These are phyloP conservation scores for Apophysomyces elegans DNA, from an alignment of 371 early-diverging fungal species.

Conservation along the genomic window DNA sequence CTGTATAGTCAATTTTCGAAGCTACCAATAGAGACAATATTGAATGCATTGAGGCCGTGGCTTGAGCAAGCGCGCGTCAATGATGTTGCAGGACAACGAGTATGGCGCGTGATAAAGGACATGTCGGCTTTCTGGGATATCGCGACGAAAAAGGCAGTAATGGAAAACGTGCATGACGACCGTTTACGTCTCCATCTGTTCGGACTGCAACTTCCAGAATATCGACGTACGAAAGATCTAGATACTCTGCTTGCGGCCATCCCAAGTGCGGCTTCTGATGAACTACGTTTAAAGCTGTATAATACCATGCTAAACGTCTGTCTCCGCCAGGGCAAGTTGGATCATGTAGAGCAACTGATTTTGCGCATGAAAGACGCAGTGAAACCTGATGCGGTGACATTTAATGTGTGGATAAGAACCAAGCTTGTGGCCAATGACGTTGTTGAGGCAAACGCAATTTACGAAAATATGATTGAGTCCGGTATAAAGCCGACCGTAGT, in stretches of 20 bases:
- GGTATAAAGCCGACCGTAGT: conserved; percentile 32
- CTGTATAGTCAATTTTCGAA: neutral
- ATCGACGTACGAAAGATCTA: neutral
- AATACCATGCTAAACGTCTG: conserved; percentile 31
- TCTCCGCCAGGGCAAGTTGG: conserved; percentile 14
- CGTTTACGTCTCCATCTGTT: neutral
- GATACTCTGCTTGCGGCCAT: neutral
- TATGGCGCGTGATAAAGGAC: conserved; percentile 3
- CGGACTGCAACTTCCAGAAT: conserved; percentile 2
- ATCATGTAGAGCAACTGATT: conserved; percentile 29
- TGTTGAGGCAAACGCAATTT: conserved; percentile 14
- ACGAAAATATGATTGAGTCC: conserved; percentile 22
- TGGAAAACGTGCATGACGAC: neutral
- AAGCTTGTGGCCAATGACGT: conserved; percentile 14
- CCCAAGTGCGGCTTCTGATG: neutral
- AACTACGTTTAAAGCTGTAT: conserved; percentile 18
- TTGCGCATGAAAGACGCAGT: conserved; percentile 26
- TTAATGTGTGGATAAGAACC: conserved; percentile 33
- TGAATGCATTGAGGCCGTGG: neutral
- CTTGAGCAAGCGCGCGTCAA: neutral
- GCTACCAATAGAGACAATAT: neutral
- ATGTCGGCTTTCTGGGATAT: neutral
- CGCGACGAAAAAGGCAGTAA: neutral
- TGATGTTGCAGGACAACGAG: conserved; percentile 1
- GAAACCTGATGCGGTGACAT: conserved; percentile 33